Evolutionary conservation across 1,284 basidiomycete genomes (phyloP).

Genomic region (Apiotrichum gamsii): DNA sequence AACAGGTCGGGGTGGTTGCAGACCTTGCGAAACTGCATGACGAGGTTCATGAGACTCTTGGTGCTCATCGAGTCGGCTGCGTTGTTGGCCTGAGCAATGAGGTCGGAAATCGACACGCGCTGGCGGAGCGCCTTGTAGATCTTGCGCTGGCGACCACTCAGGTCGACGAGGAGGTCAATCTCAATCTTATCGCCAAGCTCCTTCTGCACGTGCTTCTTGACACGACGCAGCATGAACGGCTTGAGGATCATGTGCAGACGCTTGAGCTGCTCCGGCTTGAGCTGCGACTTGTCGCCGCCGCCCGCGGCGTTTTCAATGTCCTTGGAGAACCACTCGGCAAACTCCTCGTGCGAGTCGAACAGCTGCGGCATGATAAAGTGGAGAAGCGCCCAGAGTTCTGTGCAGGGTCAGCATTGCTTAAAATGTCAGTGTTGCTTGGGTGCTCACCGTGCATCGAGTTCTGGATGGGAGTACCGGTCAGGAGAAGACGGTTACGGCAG

Average conservation of each 20-base stretch:
- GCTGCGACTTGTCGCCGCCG: conserved; percentile 58
- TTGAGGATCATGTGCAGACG: conserved; percentile 98
- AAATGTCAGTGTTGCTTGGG: not conserved
- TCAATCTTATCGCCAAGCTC: conserved; percentile 99
- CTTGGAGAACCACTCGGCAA: conserved; percentile 99
- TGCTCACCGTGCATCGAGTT: conserved; percentile 97
- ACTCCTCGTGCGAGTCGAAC: conserved; percentile 99
- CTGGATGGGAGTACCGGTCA: conserved; percentile 98
- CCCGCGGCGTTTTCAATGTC: conserved; percentile 96
- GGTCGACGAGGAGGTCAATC: conserved; percentile 88
- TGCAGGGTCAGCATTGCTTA: too few relatives aligned
- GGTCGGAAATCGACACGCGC: conserved; percentile 90
- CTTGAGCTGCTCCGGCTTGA: conserved; percentile 93
- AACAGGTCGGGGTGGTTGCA: conserved; percentile 99
- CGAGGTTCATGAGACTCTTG: conserved; percentile 90
- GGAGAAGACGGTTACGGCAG: conserved; percentile 87
- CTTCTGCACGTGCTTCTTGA: conserved; percentile 98
- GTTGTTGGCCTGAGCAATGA: conserved; percentile 86
- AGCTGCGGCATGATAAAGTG: conserved; percentile 99
- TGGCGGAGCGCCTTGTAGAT: conserved; percentile 85
- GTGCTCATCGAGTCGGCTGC: conserved; percentile 62
- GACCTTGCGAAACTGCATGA: conserved; percentile 99
- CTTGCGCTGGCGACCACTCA: conserved; percentile 87
- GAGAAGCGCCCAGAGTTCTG: conserved; percentile 97
- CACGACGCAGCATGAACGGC: conserved; percentile 96